Evolutionary conservation across 495 filamentous ascomycete genomes (phyloP), one percentile per base, ranked within the genome.

Genomic region (Penicillium cinerascens): DNA sequence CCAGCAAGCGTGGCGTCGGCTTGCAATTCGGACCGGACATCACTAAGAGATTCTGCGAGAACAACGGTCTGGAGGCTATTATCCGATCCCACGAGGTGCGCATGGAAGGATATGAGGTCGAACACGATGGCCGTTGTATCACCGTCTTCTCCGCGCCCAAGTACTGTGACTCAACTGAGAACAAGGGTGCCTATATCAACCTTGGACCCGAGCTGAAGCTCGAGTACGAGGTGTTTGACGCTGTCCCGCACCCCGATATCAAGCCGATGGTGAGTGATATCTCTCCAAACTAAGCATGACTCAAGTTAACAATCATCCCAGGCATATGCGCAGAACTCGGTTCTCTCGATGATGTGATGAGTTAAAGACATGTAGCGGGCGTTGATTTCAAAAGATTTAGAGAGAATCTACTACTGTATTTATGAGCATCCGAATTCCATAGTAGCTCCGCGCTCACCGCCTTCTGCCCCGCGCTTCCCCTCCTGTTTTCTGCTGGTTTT

Each of bases 131-230:
- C 54, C 85, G 82, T 51, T 99, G 95, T 67, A 96, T 99, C 55
- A 99, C 93, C n/a, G 93, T 99, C 58, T 99, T 99, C 76, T 97
- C 93, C 15, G 93, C 93, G 9, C 93, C 93, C 25, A 95, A 86
- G 68, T 99, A 99, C 69, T 97, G 95, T 75, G 93, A 99, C 65
- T 86, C 87, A 57, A 97, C 93, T 1, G 92, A 96, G 68, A 99
- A 99, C 72, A 95, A 91, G 77, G 93, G 93, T 48, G 93, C 93
- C 4, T 99, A 93, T 67, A 99, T 99, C 80, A 97, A 97, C 72
- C 87, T 99, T 61, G 88, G 89, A 4, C 83, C 89, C 7, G 88
- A 96, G 38, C 88, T 91, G 63, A 95, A 96, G 76, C 86, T 97
- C 42, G 74, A 87, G 20, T 97, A 87, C 70, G 82, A 90, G 57